A percentile compares a stretch with the other conserved stretches of the same genome.
phyloP scores from a whole-genome alignment of 352 stramenopile species.

The Pythium sukuiense region DNA sequence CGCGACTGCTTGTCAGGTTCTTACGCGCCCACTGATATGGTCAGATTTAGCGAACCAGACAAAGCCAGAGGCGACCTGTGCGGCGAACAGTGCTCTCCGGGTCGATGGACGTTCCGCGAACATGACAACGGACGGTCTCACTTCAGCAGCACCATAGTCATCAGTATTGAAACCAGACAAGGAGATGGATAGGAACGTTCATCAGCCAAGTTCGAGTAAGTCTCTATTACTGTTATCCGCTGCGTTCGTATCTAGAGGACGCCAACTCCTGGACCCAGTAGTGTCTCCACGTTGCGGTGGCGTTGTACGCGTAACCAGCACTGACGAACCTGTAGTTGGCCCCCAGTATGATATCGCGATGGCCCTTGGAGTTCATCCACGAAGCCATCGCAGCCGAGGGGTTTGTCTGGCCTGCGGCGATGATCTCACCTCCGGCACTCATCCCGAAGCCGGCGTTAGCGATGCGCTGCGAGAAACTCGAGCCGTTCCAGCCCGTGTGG shows the following conservation, averaged over 20 bases:
- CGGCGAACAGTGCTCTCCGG: background rate
- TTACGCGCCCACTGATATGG: too few relatives aligned
- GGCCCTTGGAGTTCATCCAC: constrained; percentile 15
- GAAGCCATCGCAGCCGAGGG: constrained; percentile 2
- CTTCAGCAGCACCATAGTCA: too few relatives aligned
- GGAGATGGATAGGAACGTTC: too few relatives aligned
- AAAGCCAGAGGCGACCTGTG: too few relatives aligned
- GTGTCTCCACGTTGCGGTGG: background rate
- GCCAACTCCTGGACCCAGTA: constrained; percentile 16
- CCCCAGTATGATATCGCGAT: constrained; percentile 10
- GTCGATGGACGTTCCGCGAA: background rate
- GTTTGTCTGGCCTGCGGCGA: constrained; percentile 11
- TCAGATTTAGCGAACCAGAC: too few relatives aligned
- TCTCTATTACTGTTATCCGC: background rate
- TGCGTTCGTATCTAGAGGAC: background rate
- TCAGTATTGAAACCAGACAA: too few relatives aligned
- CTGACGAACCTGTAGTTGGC: background rate
- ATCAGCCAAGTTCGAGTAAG: too few relatives aligned
- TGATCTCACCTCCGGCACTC: constrained; percentile 1
- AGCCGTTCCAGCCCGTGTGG: constrained; percentile 9
- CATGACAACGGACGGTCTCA: background rate
- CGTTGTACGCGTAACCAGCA: constrained; percentile 4
- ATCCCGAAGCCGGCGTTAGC: background rate
- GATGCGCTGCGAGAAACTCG: constrained; percentile 3
- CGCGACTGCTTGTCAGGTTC: too few relatives aligned